These are phyloP conservation scores for Russula lepida DNA, from an alignment of 768 basidiomycete species.

Conservation along the genomic window DNA sequence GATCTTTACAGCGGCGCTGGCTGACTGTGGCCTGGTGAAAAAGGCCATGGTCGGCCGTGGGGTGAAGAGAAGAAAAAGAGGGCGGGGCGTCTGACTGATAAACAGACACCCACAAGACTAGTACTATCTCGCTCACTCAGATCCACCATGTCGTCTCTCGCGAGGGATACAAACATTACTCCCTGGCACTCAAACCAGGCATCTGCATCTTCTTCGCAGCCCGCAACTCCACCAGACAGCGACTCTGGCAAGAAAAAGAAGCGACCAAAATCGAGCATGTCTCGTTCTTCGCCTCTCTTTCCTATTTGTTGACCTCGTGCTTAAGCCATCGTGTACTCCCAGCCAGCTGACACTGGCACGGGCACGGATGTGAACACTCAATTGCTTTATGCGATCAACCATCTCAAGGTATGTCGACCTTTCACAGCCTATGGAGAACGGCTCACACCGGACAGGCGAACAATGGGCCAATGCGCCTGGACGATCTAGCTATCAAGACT, in stretches of 20 bases:
- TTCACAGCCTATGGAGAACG: neutral
- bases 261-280: conserved; percentile 54
- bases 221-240: conserved; percentile 28
- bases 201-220: conserved; percentile 30
- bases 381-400: conserved; percentile 73
- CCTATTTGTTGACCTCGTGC: conserved; percentile 18
- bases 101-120: conserved; percentile 6
- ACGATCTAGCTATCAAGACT: conserved; percentile 79
- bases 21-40: conserved; percentile 54
- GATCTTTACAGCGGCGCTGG: conserved; percentile 61
- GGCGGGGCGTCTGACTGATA: neutral
- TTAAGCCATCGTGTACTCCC: conserved; percentile 71
- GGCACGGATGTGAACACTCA: conserved; percentile 82
- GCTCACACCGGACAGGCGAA: conserved; percentile 38
- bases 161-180: conserved; percentile 63
- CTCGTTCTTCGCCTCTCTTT: conserved; percentile 21
- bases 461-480: conserved; percentile 74
- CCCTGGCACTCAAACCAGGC: conserved; percentile 62
- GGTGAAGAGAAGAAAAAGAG: neutral
- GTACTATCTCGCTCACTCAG: neutral
- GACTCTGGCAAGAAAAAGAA: conserved; percentile 40
- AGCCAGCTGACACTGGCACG: conserved; percentile 78
- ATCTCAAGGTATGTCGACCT: conserved; percentile 54
- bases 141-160: conserved; percentile 51
- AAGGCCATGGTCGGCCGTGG: conserved; percentile 45